These are phyloP conservation scores for Termitomyces sp. DNA, from an alignment of 768 basidiomycete species.

Conservation along the genomic window DNA sequence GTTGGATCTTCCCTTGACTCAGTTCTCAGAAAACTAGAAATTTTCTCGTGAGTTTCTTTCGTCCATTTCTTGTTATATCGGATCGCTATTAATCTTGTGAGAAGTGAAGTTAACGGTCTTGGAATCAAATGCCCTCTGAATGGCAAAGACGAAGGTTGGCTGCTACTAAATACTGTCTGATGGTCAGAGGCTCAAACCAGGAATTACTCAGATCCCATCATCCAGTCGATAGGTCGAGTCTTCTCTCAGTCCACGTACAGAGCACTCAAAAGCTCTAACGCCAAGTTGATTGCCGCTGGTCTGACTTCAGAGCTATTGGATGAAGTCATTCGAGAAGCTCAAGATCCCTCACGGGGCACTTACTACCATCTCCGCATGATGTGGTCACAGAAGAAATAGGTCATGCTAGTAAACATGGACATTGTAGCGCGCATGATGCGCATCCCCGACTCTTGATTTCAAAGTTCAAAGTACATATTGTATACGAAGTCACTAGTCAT, in stretches of 20 bases:
- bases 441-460: too few species aligned
- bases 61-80: too few species aligned
- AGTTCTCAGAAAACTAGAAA: not conserved
- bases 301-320: not conserved
- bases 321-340: not conserved
- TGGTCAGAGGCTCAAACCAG: not conserved
- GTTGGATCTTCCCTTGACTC: not conserved
- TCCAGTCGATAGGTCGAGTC: not conserved
- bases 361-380: not conserved
- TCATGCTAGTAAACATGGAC: too few species aligned
- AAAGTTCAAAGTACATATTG: too few species aligned
- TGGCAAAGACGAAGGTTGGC: not conserved
- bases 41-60: not conserved
- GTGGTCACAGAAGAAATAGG: slow-evolving; percentile 4
- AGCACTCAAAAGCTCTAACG: not conserved
- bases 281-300: not conserved
- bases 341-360: not conserved
- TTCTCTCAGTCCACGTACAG: not conserved
- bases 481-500: too few species aligned
- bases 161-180: too few species aligned
- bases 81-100: not conserved
- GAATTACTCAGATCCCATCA: not conserved
- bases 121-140: not conserved
- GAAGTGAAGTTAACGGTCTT: not conserved
- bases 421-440: too few species aligned